These are phyloP conservation scores for Withania somnifera DNA, from an alignment of 305 asterid genomes.

Conservation along the genomic window DNA sequence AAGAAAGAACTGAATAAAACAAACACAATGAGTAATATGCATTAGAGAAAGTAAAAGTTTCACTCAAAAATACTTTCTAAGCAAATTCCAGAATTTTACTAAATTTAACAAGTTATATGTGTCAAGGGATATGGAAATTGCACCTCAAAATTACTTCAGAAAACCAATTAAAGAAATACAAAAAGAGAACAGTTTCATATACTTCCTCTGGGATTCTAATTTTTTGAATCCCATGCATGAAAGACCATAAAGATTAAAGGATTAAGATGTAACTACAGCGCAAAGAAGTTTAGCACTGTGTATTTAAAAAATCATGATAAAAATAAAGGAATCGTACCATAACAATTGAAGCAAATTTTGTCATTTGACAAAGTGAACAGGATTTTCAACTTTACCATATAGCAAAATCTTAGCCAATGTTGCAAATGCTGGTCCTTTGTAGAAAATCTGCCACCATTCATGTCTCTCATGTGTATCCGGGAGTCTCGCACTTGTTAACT, in stretches of 20 bases:
- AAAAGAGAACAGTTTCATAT: neutral
- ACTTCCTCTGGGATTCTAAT: neutral
- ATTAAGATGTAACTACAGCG: neutral
- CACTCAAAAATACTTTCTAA: neutral
- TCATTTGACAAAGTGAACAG: neutral
- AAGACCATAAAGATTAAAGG: neutral
- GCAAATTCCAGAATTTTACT: neutral
- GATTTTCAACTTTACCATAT: conserved; percentile 29
- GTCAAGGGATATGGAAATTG: neutral
- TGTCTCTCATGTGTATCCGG: conserved; percentile 40
- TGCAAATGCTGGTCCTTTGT: conserved; percentile 55
- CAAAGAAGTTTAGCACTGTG: neutral
- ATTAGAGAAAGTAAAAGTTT: neutral
- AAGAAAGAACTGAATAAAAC: neutral
- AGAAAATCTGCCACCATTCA: conserved; percentile 54
- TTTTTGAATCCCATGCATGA: neutral
- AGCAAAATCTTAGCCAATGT: conserved; percentile 57
- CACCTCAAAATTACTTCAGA: neutral
- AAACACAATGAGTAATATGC: neutral
- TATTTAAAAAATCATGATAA: neutral
- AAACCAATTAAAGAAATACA: neutral
- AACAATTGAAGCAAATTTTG: neutral
- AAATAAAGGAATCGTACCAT: neutral
- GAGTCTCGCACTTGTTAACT: conserved; percentile 39
- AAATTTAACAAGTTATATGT: neutral